A percentile compares a stretch with the other conserved stretches of the same genome.
Evolutionary conservation across 192 early-diverging fungal genomes (phyloP).

Genomic region (Dimargaris cristalligena): DNA sequence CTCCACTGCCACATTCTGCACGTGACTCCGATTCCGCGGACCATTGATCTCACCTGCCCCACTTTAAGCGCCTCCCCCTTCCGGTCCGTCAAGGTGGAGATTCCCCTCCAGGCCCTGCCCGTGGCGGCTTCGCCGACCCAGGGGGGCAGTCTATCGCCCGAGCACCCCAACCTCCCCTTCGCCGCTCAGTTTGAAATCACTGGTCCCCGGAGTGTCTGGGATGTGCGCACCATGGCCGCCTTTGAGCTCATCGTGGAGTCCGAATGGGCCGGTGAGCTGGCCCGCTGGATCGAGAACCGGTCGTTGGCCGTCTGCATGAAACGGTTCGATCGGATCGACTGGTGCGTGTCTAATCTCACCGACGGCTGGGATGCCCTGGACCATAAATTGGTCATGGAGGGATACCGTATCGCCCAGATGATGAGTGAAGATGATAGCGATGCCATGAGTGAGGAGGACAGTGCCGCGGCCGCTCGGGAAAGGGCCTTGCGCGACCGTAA

Average conservation of each 20-base stretch:
- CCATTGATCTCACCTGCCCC: constrained; percentile 2
- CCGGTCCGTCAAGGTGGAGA: constrained; percentile 7
- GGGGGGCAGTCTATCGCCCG: neutral
- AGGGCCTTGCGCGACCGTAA: neutral
- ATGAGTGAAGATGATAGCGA: neutral
- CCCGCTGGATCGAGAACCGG: neutral
- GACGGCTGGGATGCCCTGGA: constrained; percentile 6
- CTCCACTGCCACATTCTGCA: constrained; percentile 9
- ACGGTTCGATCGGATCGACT: constrained; percentile 9
- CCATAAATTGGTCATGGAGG: neutral
- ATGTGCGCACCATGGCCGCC: constrained; percentile 9
- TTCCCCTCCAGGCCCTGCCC: neutral
- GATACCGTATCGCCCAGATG: constrained; percentile 1
- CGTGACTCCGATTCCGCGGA: neutral
- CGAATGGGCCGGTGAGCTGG: neutral
- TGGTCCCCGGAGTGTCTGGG: constrained; percentile 4
- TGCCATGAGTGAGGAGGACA: neutral
- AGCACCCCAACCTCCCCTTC: neutral
- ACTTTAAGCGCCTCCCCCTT: constrained; percentile 4
- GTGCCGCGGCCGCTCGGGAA: neutral
- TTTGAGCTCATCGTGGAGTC: constrained; percentile 10
- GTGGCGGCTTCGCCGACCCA: neutral
- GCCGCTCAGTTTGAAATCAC: constrained; percentile 1
- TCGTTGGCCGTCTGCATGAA: neutral
- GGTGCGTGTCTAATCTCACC: constrained; percentile 8